Evolutionary conservation across 352 stramenopile genomes (phyloP).

Genomic region (Phytopythium cucurbitacearum): DNA sequence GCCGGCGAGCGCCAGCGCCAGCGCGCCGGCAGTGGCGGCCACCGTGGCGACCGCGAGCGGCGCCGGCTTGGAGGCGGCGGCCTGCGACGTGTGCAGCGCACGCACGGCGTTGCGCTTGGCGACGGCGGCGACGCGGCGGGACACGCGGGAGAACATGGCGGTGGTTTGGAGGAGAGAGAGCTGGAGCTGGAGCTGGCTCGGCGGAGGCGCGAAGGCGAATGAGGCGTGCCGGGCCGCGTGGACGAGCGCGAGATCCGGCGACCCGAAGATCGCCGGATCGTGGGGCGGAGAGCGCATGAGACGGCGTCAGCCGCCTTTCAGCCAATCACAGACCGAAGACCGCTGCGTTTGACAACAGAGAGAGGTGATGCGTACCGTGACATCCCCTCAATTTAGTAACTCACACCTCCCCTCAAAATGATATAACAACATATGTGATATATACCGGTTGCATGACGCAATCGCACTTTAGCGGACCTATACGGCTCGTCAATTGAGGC

Average conservation of each 20-base stretch:
- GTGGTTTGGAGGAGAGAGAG: neutral
- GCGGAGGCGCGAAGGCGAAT: conserved; percentile 23
- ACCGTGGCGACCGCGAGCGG: conserved; percentile 27
- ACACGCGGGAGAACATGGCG: conserved; percentile 67
- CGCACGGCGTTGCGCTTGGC: conserved; percentile 54
- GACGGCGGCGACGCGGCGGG: conserved; percentile 56
- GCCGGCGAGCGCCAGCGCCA: conserved; percentile 46
- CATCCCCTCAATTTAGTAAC: no score
- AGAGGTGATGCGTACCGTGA: no score
- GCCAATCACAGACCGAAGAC: conserved; percentile 13
- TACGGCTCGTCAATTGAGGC: no score
- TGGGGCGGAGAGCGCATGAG: conserved; percentile 10
- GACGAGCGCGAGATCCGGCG: neutral
- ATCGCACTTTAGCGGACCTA: no score
- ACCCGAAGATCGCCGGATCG: conserved; percentile 10
- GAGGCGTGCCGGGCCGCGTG: conserved; percentile 11
- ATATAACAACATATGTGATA: no score
- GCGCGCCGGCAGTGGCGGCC: conserved; percentile 31
- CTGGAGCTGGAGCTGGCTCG: conserved; percentile 6
- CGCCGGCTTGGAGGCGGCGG: conserved; percentile 22
- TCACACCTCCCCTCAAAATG: conserved; percentile 1
- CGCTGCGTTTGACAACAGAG: no score
- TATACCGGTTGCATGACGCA: no score
- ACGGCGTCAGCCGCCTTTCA: conserved; percentile 14
- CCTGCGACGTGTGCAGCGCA: conserved; percentile 52